Conservation (phyloP, 2,329 filamentous ascomycete genomes). For the Colletotrichum ledebouriae region DNA sequence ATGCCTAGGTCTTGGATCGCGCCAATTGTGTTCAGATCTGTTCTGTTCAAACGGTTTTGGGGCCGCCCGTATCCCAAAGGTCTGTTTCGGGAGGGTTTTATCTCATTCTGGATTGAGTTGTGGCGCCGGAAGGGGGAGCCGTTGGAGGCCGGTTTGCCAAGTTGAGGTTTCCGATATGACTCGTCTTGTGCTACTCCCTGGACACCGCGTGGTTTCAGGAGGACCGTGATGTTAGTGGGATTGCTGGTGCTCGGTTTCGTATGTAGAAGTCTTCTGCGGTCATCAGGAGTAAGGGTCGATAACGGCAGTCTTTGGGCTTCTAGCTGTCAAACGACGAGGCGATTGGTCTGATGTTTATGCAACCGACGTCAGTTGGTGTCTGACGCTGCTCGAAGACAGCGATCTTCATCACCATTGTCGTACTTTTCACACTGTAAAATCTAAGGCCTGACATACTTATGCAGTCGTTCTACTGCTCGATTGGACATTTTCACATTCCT, state of each 20-base stretch:
- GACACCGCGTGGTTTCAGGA: constrained; percentile 31
- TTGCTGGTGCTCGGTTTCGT: not conserved
- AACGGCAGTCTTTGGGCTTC: not conserved
- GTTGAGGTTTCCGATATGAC: not conserved
- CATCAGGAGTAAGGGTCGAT: not conserved
- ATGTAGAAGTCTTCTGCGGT: constrained; percentile 1
- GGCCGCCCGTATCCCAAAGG: not conserved
- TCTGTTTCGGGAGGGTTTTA: too few species aligned
- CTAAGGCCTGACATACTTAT: too few species aligned
- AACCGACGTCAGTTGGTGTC: too few species aligned
- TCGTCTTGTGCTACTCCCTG: not conserved
- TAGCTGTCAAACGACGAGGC: too few species aligned
- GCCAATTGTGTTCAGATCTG: not conserved
- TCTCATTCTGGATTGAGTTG: not conserved
- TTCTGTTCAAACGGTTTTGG: not conserved
- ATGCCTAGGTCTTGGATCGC: constrained; percentile 7
- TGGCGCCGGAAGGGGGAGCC: not conserved
- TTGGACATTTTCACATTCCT: too few species aligned
- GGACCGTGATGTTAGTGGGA: not conserved
- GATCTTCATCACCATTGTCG: too few species aligned
- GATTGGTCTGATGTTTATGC: too few species aligned
- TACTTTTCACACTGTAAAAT: too few species aligned
- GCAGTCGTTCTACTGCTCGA: too few species aligned
- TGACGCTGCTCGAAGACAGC: too few species aligned
- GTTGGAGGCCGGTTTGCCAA: not conserved